Evolutionary conservation across 2,329 filamentous ascomycete genomes (phyloP).

Genomic region (Aschersonia sp.): DNA sequence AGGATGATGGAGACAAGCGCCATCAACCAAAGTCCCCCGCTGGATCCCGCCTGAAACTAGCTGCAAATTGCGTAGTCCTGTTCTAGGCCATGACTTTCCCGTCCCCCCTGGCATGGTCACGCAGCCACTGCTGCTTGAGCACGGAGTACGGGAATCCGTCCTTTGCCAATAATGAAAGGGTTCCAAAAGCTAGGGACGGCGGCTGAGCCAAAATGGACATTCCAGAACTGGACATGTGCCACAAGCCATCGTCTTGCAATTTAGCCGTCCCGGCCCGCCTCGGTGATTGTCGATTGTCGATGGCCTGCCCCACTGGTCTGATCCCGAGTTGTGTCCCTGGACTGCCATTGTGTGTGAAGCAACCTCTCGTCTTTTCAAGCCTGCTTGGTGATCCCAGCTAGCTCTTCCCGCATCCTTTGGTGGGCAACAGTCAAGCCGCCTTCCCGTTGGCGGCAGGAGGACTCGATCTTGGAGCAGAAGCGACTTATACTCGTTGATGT

Average conservation of each 20-base stretch:
- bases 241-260: not conserved
- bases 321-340: not conserved
- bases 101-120: not conserved
- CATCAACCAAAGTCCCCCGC: not conserved
- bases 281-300: conserved; percentile 1
- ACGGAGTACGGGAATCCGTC: not conserved
- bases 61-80: not conserved
- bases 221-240: not conserved
- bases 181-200: not conserved
- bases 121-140: not conserved
- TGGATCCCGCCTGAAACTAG: not conserved
- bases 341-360: conserved; percentile 1
- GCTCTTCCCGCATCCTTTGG: not conserved
- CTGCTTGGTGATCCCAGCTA: not conserved
- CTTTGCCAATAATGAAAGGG: not conserved
- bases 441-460: too few relatives aligned
- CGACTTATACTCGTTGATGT: too few relatives aligned
- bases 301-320: conserved; percentile 1
- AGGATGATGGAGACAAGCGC: not conserved
- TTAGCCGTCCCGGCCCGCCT: conserved; percentile 2
- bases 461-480: too few relatives aligned
- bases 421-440: too few relatives aligned
- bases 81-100: not conserved
- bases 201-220: not conserved
- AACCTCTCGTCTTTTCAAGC: not conserved